Conservation (phyloP, 805 yeast genomes). For the Kazachstania viticola region DNA sequence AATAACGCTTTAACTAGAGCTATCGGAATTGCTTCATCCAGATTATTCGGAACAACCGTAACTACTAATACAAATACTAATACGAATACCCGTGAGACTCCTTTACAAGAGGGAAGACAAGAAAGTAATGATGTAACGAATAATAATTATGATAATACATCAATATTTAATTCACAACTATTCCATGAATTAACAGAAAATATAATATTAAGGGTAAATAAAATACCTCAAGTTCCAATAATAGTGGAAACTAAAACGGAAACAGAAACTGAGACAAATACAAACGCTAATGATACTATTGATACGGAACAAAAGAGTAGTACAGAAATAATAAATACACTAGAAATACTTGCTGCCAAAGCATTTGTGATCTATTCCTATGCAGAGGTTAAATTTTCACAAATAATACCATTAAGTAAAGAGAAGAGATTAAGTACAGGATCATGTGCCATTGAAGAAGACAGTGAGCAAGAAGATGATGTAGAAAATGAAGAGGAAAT, state of each 20-base stretch:
- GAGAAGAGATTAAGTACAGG: constrained; percentile 16
- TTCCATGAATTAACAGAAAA: constrained; percentile 25
- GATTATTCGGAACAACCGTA: constrained; percentile 53
- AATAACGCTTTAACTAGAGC: constrained; percentile 85
- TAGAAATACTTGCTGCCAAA: constrained; percentile 76
- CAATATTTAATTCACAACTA: constrained; percentile 18
- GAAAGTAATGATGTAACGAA: too few relatives aligned
- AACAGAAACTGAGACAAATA: not conserved
- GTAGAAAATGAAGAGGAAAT: not conserved
- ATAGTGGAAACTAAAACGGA: too few relatives aligned
- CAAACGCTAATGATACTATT: not conserved
- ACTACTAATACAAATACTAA: not conserved
- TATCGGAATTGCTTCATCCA: constrained; percentile 73
- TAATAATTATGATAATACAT: constrained; percentile 5
- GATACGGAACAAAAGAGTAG: too few relatives aligned
- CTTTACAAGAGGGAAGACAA: too few relatives aligned
- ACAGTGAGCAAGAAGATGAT: constrained; percentile 16
- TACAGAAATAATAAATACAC: constrained; percentile 28
- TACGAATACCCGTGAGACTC: too few relatives aligned
- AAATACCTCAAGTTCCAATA: too few relatives aligned
- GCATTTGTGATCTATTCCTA: constrained; percentile 80
- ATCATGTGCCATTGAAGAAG: constrained; percentile 29
- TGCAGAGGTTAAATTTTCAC: constrained; percentile 85
- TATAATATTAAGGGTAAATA: constrained; percentile 19
- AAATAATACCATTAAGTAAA: constrained; percentile 48